Conservation (phyloP, 2,329 filamentous ascomycete species). For the Malbranchea zuffiana region DNA sequence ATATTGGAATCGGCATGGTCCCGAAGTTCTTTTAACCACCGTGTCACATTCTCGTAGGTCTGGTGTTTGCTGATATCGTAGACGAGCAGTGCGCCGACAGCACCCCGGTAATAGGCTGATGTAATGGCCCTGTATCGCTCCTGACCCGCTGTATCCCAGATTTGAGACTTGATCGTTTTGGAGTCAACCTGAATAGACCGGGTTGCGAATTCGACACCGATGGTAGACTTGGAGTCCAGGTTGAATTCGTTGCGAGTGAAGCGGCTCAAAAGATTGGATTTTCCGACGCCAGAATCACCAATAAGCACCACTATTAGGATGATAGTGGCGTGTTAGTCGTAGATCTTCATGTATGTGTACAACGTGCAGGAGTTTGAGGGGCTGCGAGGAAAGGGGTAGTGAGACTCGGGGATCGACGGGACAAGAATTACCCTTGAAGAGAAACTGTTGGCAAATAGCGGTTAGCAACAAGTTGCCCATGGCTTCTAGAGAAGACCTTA, state of each 20-base stretch:
- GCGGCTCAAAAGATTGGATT: slow-evolving; percentile 98
- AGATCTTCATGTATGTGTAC: neutral
- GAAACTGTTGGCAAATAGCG: slow-evolving; percentile 54
- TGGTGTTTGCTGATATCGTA: slow-evolving; percentile 99
- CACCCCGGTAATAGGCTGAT: slow-evolving; percentile 96
- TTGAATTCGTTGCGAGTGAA: slow-evolving; percentile 99
- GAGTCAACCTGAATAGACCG: slow-evolving; percentile 97
- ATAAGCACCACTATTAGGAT: slow-evolving; percentile 73
- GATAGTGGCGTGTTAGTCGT: slow-evolving; percentile 1
- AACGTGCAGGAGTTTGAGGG: too few relatives aligned
- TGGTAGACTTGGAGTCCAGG: slow-evolving; percentile 98
- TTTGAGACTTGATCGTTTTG: slow-evolving; percentile 99
- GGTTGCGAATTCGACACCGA: slow-evolving; percentile 98
- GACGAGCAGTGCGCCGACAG: slow-evolving; percentile 90
- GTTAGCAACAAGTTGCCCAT: slow-evolving; percentile 2
- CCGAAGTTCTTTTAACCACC: slow-evolving; percentile 97
- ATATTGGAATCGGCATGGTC: slow-evolving; percentile 98
- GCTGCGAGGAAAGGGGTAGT: neutral
- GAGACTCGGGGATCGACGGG: neutral
- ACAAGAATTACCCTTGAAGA: slow-evolving; percentile 75
- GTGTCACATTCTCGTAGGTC: slow-evolving; percentile 96
- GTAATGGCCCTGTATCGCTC: slow-evolving; percentile 99
- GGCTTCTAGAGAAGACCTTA: neutral
- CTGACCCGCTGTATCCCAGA: slow-evolving; percentile 98
- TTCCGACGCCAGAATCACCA: slow-evolving; percentile 97